Evolutionary conservation across 768 basidiomycete genomes (phyloP), one percentile per base, ranked within the genome.

Genomic region (Postia placenta): DNA sequence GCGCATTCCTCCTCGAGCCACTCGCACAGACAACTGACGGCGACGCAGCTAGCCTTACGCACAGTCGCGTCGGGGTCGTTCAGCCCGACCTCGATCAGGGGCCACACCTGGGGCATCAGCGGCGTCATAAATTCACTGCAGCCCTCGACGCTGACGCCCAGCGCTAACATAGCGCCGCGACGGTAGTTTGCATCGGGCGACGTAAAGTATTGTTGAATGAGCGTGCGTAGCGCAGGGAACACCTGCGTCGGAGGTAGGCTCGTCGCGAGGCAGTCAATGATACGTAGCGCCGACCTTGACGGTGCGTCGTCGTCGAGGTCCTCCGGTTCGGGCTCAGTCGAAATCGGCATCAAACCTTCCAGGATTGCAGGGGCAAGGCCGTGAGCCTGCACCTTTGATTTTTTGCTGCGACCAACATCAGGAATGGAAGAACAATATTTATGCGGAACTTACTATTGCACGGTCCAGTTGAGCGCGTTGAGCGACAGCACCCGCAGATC

Each of bases 91-190:
- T 96, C 89, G 58, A 99, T 83, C 48, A 95, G 75, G 1, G 94
- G 93, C 96, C 96, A 99, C 24, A 99, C 84, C 59, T 90, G 78
- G 52, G 65, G 68, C 78, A 99, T 92, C 57, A 92, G 77, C 7
- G 94, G 92, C 27, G 92, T 91, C 81, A 99, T 97, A 70, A 74
- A 98, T 73, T 98, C 94, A 69, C 87, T 91, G 74, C 95, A 97
- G 15, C 96, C 96, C 66, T 99, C 96, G 50, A 98, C 92, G 39
- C 85, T 82, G 43, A 98, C 91, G 55, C 96, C 96, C 43, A 99
- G 82, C 1, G 94, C 89, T 60, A 95, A 90, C 72, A 98, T 85
- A 6, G 93, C 95, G 42, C 90, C 89, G 46, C 95, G 93, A 26
- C 96, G 85, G 60, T 82, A 72, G 45, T 76, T 72, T 0, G 92